These are phyloP conservation scores for Ganoderma boninense DNA, from an alignment of 1,284 basidiomycete genomes.

Conservation along the genomic window DNA sequence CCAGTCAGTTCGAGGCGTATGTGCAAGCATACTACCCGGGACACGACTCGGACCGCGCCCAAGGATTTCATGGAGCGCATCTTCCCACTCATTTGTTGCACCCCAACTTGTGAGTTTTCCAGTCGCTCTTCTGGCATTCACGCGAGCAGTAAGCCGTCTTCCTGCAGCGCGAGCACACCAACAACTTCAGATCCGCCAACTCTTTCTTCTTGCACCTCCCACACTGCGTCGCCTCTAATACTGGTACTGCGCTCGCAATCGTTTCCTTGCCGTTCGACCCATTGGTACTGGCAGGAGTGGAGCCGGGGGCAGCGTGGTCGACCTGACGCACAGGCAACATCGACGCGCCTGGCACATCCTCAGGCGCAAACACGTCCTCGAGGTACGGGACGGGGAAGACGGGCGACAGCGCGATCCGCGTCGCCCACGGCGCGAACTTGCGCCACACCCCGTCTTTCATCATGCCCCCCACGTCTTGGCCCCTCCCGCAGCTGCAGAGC, in stretches of 20 bases:
- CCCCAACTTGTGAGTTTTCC: constrained; percentile 50
- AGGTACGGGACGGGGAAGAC: constrained; percentile 57
- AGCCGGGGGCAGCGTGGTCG: too few relatives aligned
- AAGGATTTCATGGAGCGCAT: too few relatives aligned
- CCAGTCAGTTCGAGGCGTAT: too few relatives aligned
- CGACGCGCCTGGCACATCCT: not conserved
- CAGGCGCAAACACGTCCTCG: constrained; percentile 40
- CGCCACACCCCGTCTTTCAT: constrained; percentile 41
- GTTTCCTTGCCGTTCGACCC: too few relatives aligned
- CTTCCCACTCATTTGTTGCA: too few relatives aligned
- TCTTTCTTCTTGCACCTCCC: constrained; percentile 34
- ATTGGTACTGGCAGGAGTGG: too few relatives aligned
- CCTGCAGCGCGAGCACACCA: constrained; percentile 48
- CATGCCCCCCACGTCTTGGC: constrained; percentile 47
- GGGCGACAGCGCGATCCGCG: constrained; percentile 55
- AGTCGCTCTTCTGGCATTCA: constrained; percentile 54
- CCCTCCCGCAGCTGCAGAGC: constrained; percentile 59
- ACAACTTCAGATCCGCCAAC: constrained; percentile 40
- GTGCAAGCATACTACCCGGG: too few relatives aligned
- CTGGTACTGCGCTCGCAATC: too few relatives aligned
- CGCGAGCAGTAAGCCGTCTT: constrained; percentile 50
- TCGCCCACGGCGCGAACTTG: constrained; percentile 47
- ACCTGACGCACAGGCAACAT: too few relatives aligned
- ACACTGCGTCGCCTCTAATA: not conserved
- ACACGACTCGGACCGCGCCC: too few relatives aligned